phyloP scores from a whole-genome alignment of 345 rosid species.

The Eucalyptus cloeziana region DNA sequence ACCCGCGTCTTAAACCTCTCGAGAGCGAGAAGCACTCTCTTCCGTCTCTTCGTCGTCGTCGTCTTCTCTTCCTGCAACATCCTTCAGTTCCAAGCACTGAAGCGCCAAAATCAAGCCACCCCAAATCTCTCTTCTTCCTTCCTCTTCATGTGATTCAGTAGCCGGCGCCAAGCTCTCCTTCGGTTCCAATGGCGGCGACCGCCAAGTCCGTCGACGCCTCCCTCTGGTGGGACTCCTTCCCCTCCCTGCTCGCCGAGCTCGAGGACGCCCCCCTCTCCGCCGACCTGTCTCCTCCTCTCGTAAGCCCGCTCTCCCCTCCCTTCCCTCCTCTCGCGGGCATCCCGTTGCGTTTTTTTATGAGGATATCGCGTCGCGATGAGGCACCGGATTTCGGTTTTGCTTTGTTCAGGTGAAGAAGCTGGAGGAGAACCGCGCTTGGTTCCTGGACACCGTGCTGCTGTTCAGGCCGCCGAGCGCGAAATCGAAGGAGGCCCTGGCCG shows the following conservation, averaged over 20 bases:
- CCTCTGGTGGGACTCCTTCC: constrained; percentile 84
- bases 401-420: constrained; percentile 50
- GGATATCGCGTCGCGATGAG: neutral
- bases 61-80: neutral
- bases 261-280: constrained; percentile 47
- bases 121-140: neutral
- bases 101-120: neutral
- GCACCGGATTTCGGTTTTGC: neutral
- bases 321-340: neutral
- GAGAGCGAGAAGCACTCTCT: neutral
- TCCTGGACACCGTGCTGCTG: constrained; percentile 38
- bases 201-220: constrained; percentile 46
- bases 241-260: constrained; percentile 48
- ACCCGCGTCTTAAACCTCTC: neutral
- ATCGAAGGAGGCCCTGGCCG: constrained; percentile 72
- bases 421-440: constrained; percentile 64
- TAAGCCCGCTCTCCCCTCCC: neutral
- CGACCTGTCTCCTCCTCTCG: constrained; percentile 43
- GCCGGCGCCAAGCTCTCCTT: neutral
- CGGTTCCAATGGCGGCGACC: constrained; percentile 43
- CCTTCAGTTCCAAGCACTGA: neutral
- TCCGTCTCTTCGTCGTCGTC: neutral
- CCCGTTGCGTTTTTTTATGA: neutral
- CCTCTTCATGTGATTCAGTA: neutral
- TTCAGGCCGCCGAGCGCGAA: constrained; percentile 52